Conservation (phyloP, 352 stramenopile genomes). For the Pythium aquatile region DNA sequence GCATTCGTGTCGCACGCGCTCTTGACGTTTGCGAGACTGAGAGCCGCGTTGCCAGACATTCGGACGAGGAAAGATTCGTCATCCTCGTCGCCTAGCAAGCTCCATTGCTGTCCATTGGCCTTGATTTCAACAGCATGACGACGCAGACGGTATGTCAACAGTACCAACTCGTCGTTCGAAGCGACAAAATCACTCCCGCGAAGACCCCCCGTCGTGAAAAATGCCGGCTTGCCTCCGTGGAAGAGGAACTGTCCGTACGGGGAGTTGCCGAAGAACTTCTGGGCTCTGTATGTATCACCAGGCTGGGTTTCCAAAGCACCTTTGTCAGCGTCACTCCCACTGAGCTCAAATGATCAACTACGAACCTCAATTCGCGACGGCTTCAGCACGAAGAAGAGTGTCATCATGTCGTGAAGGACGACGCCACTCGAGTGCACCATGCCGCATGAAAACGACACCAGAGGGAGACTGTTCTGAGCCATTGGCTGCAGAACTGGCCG, state of each 20-base stretch:
- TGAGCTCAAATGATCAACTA: background rate
- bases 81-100: slow-evolving; percentile 1
- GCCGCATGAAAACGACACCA: slow-evolving; percentile 52
- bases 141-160: slow-evolving; percentile 52
- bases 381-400: slow-evolving; percentile 60
- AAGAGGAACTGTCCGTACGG: slow-evolving; percentile 69
- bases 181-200: slow-evolving; percentile 30
- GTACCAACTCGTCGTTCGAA: slow-evolving; percentile 28
- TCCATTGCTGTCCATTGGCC: slow-evolving; percentile 23
- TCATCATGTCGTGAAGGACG: slow-evolving; percentile 55
- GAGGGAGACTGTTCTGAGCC: slow-evolving; percentile 31
- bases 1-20: slow-evolving; percentile 50
- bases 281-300: slow-evolving; percentile 36
- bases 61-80: slow-evolving; percentile 25
- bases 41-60: slow-evolving; percentile 42
- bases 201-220: slow-evolving; percentile 49
- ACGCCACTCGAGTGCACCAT: slow-evolving; percentile 31
- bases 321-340: no score
- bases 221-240: slow-evolving; percentile 51
- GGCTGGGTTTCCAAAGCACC: slow-evolving; percentile 10
- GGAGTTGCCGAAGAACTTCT: slow-evolving; percentile 74
- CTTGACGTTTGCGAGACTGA: slow-evolving; percentile 62
- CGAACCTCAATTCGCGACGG: slow-evolving; percentile 45
- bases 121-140: slow-evolving; percentile 47
- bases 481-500: slow-evolving; percentile 34